These are phyloP conservation scores for Rhododendron kiyosumense DNA, from an alignment of 148 eudicot species.

Conservation along the genomic window DNA sequence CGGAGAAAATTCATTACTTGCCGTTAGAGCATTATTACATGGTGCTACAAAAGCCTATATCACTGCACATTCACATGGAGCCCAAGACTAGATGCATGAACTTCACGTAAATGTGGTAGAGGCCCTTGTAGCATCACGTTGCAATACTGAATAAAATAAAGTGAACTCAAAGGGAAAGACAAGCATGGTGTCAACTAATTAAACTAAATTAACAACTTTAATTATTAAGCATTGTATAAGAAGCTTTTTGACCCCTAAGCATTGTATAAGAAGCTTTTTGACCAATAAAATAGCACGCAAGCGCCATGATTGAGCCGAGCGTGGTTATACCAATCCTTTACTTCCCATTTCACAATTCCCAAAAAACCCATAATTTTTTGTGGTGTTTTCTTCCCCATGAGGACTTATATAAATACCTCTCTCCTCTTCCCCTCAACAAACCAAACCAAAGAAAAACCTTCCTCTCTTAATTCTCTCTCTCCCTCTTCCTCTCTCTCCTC, in stretches of 20 bases:
- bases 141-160: not conserved
- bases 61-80: not conserved
- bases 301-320: not conserved
- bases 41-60: too few relatives aligned
- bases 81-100: not conserved
- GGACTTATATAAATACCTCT: conserved; percentile 11
- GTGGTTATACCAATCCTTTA: not conserved
- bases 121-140: too few relatives aligned
- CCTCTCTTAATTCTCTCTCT: not conserved
- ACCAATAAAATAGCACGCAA: conserved; percentile 1
- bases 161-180: not conserved
- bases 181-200: not conserved
- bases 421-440: not conserved
- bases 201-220: not conserved
- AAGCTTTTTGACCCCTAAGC: conserved; percentile 4
- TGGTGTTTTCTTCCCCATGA: conserved; percentile 1
- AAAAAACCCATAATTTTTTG: not conserved
- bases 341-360: not conserved
- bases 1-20: not conserved
- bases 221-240: not conserved
- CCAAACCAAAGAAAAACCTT: not conserved
- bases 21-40: too few relatives aligned
- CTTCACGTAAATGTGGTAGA: too few relatives aligned
- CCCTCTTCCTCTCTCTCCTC: not conserved
- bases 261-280: conserved; percentile 4